Percentiles rank a stretch among this genome's conserved stretches.
Conservation (phyloP, 345 rosid species). For the Eucalyptus cladocalyx region DNA sequence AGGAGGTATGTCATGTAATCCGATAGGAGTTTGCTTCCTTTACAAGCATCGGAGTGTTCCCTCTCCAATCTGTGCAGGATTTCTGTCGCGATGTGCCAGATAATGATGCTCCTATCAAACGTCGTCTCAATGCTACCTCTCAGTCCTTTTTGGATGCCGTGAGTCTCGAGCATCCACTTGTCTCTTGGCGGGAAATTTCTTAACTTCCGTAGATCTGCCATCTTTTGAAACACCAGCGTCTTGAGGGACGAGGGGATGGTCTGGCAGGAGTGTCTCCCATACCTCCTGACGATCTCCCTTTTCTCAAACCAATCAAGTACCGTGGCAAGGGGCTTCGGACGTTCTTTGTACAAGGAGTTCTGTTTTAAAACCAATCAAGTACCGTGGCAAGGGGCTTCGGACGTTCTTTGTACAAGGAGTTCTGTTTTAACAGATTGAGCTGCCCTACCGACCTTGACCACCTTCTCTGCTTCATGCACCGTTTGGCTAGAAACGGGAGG, state of each 20-base stretch:
- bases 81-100: slow-evolving; percentile 1
- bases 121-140: not conserved
- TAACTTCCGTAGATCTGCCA: not conserved
- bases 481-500: not conserved
- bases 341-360: not conserved
- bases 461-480: not conserved
- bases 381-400: not conserved
- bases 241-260: not conserved
- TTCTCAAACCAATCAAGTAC: not conserved
- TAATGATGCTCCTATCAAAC: not conserved
- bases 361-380: not conserved
- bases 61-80: not conserved
- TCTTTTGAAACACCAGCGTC: not conserved
- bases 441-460: not conserved
- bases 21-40: not conserved
- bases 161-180: not conserved
- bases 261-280: not conserved
- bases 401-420: not conserved
- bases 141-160: not conserved
- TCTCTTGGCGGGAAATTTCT: accelerated
- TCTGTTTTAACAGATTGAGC: not conserved
- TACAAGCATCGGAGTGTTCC: not conserved
- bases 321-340: not conserved
- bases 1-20: not conserved
- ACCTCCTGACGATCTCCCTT: not conserved